Evolutionary conservation across 805 yeast genomes (phyloP).

Genomic region (Ogataea sp.): DNA sequence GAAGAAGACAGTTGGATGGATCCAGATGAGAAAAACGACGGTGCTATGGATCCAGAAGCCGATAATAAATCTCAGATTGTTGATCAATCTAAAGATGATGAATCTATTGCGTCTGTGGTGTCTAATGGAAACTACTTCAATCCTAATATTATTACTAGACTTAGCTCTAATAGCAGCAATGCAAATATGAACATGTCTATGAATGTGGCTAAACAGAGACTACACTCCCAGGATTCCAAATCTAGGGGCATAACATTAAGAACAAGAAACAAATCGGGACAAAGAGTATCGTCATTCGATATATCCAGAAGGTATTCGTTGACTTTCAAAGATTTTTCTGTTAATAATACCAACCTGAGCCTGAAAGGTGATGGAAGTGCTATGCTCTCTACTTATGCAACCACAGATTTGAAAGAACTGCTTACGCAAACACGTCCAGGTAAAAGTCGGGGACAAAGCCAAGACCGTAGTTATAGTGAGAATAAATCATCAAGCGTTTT

Average conservation of each 20-base stretch:
- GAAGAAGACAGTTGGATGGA: slow-evolving; percentile 49
- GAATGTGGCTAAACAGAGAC: neutral
- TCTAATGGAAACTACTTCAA: neutral
- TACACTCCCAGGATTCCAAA: neutral
- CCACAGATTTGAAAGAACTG: neutral
- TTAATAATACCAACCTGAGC: neutral
- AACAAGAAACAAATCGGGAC: neutral
- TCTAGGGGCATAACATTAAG: too few species aligned
- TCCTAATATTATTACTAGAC: too few species aligned
- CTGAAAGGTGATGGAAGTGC: slow-evolving; percentile 1
- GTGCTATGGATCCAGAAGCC: slow-evolving; percentile 37
- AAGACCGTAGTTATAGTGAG: too few species aligned
- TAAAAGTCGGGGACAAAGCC: too few species aligned
- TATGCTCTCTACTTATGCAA: neutral
- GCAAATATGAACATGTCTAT: neutral
- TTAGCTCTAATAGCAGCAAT: neutral
- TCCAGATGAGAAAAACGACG: slow-evolving; percentile 21
- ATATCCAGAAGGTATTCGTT: slow-evolving; percentile 15
- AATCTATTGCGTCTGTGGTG: neutral
- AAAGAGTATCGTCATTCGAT: neutral
- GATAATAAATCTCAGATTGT: neutral
- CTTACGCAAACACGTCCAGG: too few species aligned
- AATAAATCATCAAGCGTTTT: too few species aligned
- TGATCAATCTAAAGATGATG: neutral
- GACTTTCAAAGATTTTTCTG: slow-evolving; percentile 6